Evolutionary conservation across 257 asterid genomes (phyloP).

Genomic region (Solanum megistacrolobum): DNA sequence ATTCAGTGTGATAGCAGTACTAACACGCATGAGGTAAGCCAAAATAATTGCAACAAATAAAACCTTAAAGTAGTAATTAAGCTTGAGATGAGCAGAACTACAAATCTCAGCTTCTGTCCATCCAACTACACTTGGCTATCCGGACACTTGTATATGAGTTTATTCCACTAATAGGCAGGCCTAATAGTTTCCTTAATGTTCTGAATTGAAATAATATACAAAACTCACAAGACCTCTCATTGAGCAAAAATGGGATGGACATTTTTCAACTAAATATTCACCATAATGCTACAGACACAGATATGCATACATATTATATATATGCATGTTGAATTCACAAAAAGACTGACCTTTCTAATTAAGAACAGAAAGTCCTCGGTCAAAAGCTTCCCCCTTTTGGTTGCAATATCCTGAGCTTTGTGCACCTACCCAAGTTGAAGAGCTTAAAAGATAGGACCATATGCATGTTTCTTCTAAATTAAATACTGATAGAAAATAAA

Average conservation of each 20-base stretch:
- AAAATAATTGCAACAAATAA: background rate
- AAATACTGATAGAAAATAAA: background rate
- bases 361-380: conserved; percentile 81
- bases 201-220: background rate
- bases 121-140: background rate
- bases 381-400: conserved; percentile 81
- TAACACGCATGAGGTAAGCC: background rate
- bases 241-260: background rate
- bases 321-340: background rate
- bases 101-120: background rate
- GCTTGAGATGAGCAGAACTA: background rate
- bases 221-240: background rate
- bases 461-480: background rate
- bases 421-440: conserved; percentile 40
- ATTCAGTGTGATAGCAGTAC: background rate
- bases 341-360: conserved; percentile 65
- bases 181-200: background rate
- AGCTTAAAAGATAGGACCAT: background rate
- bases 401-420: conserved; percentile 77
- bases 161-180: background rate
- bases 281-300: background rate
- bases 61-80: background rate
- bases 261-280: background rate
- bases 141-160: background rate
- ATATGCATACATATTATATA: background rate